phyloP scores from a whole-genome alignment of 2,329 filamentous ascomycete species.

The Alternaria alternata region DNA sequence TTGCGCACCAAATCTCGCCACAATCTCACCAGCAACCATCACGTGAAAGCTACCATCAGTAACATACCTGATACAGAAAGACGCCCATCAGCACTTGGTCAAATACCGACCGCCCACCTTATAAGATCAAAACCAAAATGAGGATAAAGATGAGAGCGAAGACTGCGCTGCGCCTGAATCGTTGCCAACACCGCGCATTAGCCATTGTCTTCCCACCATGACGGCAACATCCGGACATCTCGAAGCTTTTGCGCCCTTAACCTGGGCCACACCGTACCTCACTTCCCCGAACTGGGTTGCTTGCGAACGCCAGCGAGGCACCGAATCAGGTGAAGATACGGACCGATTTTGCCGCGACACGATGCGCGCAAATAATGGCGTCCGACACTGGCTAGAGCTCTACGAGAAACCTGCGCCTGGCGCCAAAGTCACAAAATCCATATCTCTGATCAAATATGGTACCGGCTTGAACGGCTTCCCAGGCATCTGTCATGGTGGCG shows the following conservation, averaged over 20 bases:
- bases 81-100: constrained; percentile 1
- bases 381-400: constrained; percentile 32
- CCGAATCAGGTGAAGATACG: constrained; percentile 10
- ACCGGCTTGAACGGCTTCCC: constrained; percentile 68
- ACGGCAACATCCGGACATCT: constrained; percentile 17
- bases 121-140: not conserved
- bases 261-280: constrained; percentile 35
- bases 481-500: constrained; percentile 72
- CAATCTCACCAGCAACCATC: not conserved
- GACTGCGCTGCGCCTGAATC: not conserved
- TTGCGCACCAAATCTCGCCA: not conserved
- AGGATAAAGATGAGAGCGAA: not conserved
- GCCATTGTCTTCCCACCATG: constrained; percentile 13
- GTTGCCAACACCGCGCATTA: not conserved
- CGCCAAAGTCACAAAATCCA: constrained; percentile 17
- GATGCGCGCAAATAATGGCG: constrained; percentile 25
- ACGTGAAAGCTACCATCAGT: not conserved
- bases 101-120: not conserved
- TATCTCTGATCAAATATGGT: constrained; percentile 33
- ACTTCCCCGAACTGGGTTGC: constrained; percentile 29
- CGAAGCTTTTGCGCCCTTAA: constrained; percentile 30
- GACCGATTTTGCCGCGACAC: constrained; percentile 29
- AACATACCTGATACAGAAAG: not conserved
- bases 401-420: constrained; percentile 27
- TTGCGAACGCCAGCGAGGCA: constrained; percentile 23